Evolutionary conservation across 2,329 filamentous ascomycete genomes (phyloP).

Genomic region (Trichophyton mentagrophytes): DNA sequence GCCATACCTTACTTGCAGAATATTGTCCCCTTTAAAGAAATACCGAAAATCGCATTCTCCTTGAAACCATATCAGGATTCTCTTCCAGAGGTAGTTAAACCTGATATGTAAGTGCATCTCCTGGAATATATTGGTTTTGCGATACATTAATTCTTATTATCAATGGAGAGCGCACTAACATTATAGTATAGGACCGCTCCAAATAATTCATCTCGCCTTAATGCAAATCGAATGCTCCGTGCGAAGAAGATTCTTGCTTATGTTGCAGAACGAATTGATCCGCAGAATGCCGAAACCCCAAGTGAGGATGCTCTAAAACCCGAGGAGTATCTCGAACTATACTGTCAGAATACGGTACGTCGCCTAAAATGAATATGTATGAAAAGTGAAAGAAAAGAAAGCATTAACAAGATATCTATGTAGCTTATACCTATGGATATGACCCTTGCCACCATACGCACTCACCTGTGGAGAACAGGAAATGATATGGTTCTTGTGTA

Average conservation of each 20-base stretch:
- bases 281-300: constrained; percentile 46
- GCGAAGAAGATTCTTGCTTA: constrained; percentile 91
- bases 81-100: constrained; percentile 59
- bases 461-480: constrained; percentile 90
- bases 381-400: background rate
- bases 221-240: constrained; percentile 91
- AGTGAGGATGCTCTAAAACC: constrained; percentile 51
- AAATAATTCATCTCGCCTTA: constrained; percentile 70
- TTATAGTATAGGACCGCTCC: constrained; percentile 9
- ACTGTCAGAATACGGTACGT: constrained; percentile 81
- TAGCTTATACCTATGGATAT: constrained; percentile 57
- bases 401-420: constrained; percentile 5
- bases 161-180: background rate
- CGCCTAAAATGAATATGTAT: background rate
- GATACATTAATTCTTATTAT: background rate
- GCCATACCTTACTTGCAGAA: constrained; percentile 44
- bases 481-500: constrained; percentile 85
- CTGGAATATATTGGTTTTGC: too few species aligned
- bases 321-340: constrained; percentile 88
- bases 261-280: constrained; percentile 81
- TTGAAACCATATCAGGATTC: constrained; percentile 66
- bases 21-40: constrained; percentile 71
- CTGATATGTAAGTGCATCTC: constrained; percentile 47
- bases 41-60: constrained; percentile 89
- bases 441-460: constrained; percentile 84